Conservation (phyloP, 169 alveolate species). For the Cryptosporidium sp. region DNA sequence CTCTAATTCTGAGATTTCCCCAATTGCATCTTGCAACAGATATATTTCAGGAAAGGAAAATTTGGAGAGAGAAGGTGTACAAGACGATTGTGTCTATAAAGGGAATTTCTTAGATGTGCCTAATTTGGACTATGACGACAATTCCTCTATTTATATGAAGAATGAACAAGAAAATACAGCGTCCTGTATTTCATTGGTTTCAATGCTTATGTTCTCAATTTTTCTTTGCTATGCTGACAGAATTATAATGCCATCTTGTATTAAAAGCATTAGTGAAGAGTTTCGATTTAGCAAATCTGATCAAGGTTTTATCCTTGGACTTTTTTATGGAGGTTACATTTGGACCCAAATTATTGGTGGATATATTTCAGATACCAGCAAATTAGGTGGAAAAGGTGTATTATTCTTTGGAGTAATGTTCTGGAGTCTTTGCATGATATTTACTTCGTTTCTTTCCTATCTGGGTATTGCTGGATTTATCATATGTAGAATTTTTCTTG, state of each 20-base stretch:
- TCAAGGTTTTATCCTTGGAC: constrained; percentile 66
- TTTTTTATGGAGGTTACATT: constrained; percentile 65
- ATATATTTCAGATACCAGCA: constrained; percentile 45
- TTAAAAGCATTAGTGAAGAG: constrained; percentile 58
- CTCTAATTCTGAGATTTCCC: constrained; percentile 30
- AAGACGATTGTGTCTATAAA: neutral
- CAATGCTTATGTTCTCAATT: constrained; percentile 59
- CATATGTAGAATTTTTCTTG: constrained; percentile 41
- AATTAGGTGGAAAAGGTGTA: constrained; percentile 71
- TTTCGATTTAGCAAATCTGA: constrained; percentile 51
- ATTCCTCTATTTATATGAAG: neutral
- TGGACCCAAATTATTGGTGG: constrained; percentile 76
- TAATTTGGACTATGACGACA: neutral
- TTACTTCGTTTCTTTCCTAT: constrained; percentile 23
- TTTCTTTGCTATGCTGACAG: constrained; percentile 73
- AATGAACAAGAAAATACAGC: neutral
- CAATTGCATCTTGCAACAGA: neutral
- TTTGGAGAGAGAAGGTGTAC: neutral
- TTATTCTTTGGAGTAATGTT: constrained; percentile 51
- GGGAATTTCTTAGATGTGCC: neutral
- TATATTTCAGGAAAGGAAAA: neutral
- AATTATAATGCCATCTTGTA: constrained; percentile 70
- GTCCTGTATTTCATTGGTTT: constrained; percentile 17
- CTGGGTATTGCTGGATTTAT: constrained; percentile 48
- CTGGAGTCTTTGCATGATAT: constrained; percentile 68